Base-by-base conservation (phyloP, 2,329 filamentous ascomycete genomes). In the Xylariaceae sp. region DNA sequence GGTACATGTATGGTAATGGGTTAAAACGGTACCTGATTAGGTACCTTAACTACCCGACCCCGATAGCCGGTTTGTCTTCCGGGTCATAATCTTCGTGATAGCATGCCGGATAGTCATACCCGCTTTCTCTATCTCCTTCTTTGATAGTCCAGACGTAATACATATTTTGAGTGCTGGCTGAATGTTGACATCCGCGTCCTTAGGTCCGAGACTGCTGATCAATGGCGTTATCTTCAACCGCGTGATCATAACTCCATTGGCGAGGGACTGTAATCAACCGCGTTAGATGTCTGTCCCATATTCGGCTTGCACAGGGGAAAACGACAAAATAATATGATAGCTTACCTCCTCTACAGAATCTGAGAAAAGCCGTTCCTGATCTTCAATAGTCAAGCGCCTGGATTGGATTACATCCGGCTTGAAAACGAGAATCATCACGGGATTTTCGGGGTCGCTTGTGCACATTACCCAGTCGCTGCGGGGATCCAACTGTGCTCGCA, bases 271-370 rank as follows among this genome's bases (percentile, higher is more conserved):
- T 50, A 49, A 32, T 37, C 42, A 7, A 19, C 46, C 60, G 37
- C 55, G 60, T 54, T 27, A 50, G 26, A 39, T 6, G 49, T 29
- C 30, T 19, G 9, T 47, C 32, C 30, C 29, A 27, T 34, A 34
- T 34, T 8, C 5, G 12, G 9, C 27, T 3, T 35, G 7, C 3
- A 35, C 26, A 40, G 6, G 6, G 5, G 39, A 29, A 0, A 11
- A 19, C 35, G 6, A 19, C 6, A 32, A 12, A 34, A 5, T 9
- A 6, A 2, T 31, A 34, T 32, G n/a, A 40, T 9, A 51, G 71
- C 81, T 65, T 79, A 95, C 91, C 86, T 99, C 94, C 57, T 99
- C 95, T n/a, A 96, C 90, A 61, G 89, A 86, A 65, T 99, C 94
- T 66, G 95, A 86, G 55, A 99, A 73, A 19, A 97, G 72, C 55